Conservation (phyloP, 495 filamentous ascomycete genomes). For the Penicillium taxi region DNA sequence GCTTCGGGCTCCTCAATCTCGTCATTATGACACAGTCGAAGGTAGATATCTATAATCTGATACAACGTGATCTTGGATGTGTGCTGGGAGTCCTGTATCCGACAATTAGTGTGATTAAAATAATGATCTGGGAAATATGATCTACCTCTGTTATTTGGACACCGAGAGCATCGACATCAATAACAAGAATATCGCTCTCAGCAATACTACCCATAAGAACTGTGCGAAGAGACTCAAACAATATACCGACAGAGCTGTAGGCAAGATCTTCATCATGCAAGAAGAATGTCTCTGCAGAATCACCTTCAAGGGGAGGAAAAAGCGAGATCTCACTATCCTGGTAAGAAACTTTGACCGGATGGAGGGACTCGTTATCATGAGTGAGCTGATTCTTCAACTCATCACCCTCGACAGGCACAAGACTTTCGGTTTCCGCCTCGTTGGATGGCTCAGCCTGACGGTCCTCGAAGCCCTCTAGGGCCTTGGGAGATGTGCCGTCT, state of each 20-base stretch:
- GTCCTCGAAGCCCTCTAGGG: no score
- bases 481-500: no score
- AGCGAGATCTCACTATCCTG: conserved; percentile 60
- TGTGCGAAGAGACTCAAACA: conserved; percentile 57
- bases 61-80: conserved; percentile 41
- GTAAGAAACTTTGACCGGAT: conserved; percentile 56
- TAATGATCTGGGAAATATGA: not conserved
- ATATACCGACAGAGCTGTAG: conserved; percentile 46
- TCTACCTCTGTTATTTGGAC: conserved; percentile 68
- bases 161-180: conserved; percentile 59
- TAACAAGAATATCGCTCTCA: conserved; percentile 59
- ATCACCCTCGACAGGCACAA: conserved; percentile 7
- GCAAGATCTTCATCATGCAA: conserved; percentile 58
- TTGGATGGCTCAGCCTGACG: no score
- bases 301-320: conserved; percentile 56
- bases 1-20: conserved; percentile 45
- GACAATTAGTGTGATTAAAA: conserved; percentile 16
- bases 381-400: conserved; percentile 9
- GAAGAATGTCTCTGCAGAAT: conserved; percentile 64
- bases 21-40: conserved; percentile 53
- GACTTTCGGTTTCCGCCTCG: conserved; percentile 1
- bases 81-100: conserved; percentile 37
- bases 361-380: conserved; percentile 21
- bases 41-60: conserved; percentile 50
- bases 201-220: conserved; percentile 60